Conservation (phyloP, 768 basidiomycete species). For the Pluteus cervinus region DNA sequence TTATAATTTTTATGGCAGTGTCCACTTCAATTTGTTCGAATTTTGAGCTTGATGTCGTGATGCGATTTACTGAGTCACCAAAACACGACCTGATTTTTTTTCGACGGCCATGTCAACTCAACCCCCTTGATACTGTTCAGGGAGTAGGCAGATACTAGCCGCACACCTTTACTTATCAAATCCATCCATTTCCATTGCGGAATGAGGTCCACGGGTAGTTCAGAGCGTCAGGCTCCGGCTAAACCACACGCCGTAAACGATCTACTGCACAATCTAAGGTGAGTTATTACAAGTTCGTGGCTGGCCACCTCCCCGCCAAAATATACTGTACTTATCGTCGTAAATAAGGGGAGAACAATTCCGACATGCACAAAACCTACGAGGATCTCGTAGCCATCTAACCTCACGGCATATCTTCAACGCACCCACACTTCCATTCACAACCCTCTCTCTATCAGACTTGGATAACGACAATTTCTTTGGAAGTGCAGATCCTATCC, state of each 20-base stretch:
- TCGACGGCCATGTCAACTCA: no score
- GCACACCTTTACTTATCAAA: no score
- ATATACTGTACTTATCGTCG: constrained; percentile 1
- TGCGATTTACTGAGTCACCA: no score
- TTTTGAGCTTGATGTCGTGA: no score
- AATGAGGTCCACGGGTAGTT: no score
- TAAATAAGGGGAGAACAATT: constrained; percentile 62
- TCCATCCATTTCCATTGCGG: no score
- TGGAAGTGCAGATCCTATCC: no score
- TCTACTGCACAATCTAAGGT: constrained; percentile 49
- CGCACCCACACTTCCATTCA: constrained; percentile 43
- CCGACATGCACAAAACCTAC: constrained; percentile 54
- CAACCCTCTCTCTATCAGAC: constrained; percentile 28
- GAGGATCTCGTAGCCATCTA: constrained; percentile 26
- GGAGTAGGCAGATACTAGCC: no score
- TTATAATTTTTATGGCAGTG: constrained; percentile 3
- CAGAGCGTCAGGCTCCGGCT: no score
- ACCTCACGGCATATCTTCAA: constrained; percentile 12
- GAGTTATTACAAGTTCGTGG: constrained; percentile 5
- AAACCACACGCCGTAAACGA: no score
- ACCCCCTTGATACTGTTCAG: no score
- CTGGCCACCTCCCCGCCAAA: background rate
- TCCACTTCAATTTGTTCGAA: background rate
- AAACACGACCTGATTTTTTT: no score
- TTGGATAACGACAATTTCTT: constrained; percentile 10